Evolutionary conservation across 495 filamentous ascomycete species (phyloP), one percentile per base, ranked within the genome.

Genomic region (Copromyces sp.): DNA sequence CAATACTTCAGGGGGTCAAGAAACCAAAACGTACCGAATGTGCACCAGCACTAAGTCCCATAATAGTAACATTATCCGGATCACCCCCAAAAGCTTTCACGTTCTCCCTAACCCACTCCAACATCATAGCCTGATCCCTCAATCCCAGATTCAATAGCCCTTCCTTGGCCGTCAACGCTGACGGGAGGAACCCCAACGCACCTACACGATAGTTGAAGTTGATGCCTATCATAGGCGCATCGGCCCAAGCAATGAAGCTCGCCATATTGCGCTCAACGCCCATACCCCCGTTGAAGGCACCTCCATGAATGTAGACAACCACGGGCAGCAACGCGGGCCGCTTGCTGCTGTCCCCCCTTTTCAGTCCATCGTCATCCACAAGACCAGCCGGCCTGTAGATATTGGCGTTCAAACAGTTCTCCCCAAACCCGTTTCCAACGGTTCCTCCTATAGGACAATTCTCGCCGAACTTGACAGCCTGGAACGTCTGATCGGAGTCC

Each of bases 201-300:
- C 89, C 89, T 24, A 93, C 80, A 3, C 91, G 87, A 74, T 94
- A 94, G 77, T 90, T 90, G 71, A 91, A 90, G 78, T 87, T 88
- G 40, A 92, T 82, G 24, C 88, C 79, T 20, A 93, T 83, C 45
- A 90, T 82, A 71, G 71, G 87, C 71, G 77, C 87, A 76, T 77
- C 83, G 72, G 75, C 84, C 83, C 80, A 91, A 14, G 87, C 84
- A 1, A 87, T 83, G 14, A 89, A 86, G 68, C 82, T 84, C 0
- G 83, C 82, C 80, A 87, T 84, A 71, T 85, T 82, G 32, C 85
- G 77, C 70, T 83, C 83, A 20, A 72, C 39, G 2, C 83, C 84
- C 59, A 68, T 72, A 3, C 86, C 86, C 38, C 70, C 74, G 70
- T 87, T 89, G 77, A 89, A 89, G 14, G 79, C 81, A 17, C 87